Conservation (phyloP, 768 basidiomycete genomes). For the Tricholoma furcatifolium region DNA sequence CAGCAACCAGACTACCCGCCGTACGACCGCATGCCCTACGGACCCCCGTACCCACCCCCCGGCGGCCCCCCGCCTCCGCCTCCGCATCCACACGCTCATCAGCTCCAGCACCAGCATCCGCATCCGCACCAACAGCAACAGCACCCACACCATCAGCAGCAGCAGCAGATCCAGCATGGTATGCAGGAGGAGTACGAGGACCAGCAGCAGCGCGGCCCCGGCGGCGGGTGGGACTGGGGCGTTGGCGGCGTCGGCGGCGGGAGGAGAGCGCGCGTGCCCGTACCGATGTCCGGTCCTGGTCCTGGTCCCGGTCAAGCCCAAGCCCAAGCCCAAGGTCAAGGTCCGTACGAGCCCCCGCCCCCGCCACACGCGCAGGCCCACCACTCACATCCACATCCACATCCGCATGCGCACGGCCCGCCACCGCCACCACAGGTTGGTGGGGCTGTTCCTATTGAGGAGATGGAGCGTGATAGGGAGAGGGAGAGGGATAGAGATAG, state of each 20-base stretch:
- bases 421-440: slow-evolving; percentile 1
- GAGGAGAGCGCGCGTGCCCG: slow-evolving; percentile 1
- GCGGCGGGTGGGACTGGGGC: neutral
- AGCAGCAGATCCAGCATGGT: neutral
- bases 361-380: no score
- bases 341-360: neutral
- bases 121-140: neutral
- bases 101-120: no score
- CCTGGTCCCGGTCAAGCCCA: no score
- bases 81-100: no score
- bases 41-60: no score
- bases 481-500: slow-evolving; percentile 8
- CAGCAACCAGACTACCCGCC: no score
- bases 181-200: neutral
- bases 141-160: neutral
- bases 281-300: no score
- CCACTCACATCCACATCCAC: neutral
- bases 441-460: neutral
- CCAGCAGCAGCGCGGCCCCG: neutral
- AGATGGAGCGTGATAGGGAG: slow-evolving; percentile 3
- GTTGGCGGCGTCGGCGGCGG: slow-evolving; percentile 8
- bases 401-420: neutral
- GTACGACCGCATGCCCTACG: no score
- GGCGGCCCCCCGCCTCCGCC: no score
- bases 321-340: no score